Percentiles rank a stretch among this genome's conserved stretches.
phyloP scores from a whole-genome alignment of 441 rosid species.

The Daphne laureola region DNA sequence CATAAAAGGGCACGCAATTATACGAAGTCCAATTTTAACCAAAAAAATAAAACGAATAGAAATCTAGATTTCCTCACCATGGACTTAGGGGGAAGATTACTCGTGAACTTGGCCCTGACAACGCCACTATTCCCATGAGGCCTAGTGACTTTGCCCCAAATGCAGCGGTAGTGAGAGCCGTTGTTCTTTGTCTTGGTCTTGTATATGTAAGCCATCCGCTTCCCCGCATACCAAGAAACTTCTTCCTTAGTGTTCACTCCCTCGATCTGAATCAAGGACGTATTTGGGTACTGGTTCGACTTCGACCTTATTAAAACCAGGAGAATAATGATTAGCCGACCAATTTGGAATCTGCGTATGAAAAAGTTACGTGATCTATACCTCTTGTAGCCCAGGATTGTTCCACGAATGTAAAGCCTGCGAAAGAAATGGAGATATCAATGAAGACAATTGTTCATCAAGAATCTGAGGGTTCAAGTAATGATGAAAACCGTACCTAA shows the following conservation, averaged over 20 bases:
- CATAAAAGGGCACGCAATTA: too few relatives aligned
- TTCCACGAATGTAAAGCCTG: slow-evolving; percentile 88
- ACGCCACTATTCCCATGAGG: slow-evolving; percentile 90
- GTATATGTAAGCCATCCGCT: slow-evolving; percentile 79
- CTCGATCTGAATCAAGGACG: slow-evolving; percentile 76
- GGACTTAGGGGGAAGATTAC: slow-evolving; percentile 80
- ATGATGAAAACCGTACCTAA: slow-evolving; percentile 27
- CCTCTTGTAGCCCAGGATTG: slow-evolving; percentile 91
- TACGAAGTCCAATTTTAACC: background rate
- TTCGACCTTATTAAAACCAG: slow-evolving; percentile 48
- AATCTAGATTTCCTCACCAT: slow-evolving; percentile 40
- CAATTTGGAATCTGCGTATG: background rate
- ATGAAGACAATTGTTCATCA: too few relatives aligned
- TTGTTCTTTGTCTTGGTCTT: slow-evolving; percentile 80
- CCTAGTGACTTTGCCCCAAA: slow-evolving; percentile 86
- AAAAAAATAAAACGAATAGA: background rate
- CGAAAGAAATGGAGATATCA: background rate
- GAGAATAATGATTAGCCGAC: background rate
- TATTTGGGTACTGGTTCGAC: slow-evolving; percentile 86
- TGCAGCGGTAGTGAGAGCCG: slow-evolving; percentile 74
- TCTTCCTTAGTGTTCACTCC: slow-evolving; percentile 88
- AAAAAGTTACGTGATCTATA: slow-evolving; percentile 7
- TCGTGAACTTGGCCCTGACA: slow-evolving; percentile 80
- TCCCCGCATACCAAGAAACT: slow-evolving; percentile 71
- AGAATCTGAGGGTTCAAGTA: too few relatives aligned